Evolutionary conservation across 306 rosid genomes (phyloP).

Genomic region (Fagus crenata): DNA sequence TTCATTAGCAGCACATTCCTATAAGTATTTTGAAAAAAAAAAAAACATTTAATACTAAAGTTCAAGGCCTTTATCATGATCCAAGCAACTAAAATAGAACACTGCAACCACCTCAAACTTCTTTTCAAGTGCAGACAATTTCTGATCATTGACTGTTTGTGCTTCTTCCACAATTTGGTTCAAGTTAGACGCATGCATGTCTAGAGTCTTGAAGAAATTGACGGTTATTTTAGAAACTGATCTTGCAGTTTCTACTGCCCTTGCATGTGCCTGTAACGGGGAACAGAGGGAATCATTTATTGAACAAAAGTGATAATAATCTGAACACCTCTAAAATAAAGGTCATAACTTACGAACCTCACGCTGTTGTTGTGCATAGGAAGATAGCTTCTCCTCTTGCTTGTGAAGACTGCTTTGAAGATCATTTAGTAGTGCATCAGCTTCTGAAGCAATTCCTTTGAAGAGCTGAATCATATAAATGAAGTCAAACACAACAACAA

Average conservation of each 20-base stretch:
- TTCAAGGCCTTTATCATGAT: slow-evolving; percentile 3
- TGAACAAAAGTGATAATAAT: slow-evolving; percentile 2
- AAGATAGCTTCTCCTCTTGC: slow-evolving; percentile 81
- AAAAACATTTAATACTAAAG: slow-evolving; percentile 1
- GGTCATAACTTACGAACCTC: slow-evolving; percentile 52
- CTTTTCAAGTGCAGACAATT: slow-evolving; percentile 80
- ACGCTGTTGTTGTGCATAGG: slow-evolving; percentile 89
- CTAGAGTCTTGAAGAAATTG: slow-evolving; percentile 78
- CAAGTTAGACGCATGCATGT: slow-evolving; percentile 77
- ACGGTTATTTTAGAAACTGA: slow-evolving; percentile 81
- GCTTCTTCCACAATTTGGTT: slow-evolving; percentile 84
- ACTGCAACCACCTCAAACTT: slow-evolving; percentile 81
- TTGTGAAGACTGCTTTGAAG: slow-evolving; percentile 86
- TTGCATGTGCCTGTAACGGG: slow-evolving; percentile 75
- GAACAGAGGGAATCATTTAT: not conserved
- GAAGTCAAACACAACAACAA: slow-evolving; percentile 34
- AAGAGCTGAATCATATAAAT: slow-evolving; percentile 67
- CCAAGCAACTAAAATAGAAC: slow-evolving; percentile 14
- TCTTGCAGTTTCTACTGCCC: slow-evolving; percentile 89
- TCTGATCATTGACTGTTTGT: slow-evolving; percentile 69
- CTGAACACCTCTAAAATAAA: slow-evolving; percentile 23
- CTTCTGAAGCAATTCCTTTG: slow-evolving; percentile 91
- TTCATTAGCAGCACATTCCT: slow-evolving; percentile 97
- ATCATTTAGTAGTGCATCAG: slow-evolving; percentile 77
- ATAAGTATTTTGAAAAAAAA: slow-evolving; percentile 10